These are phyloP conservation scores for Neurospora sp. DNA, from an alignment of 495 filamentous ascomycete species.

Conservation along the genomic window DNA sequence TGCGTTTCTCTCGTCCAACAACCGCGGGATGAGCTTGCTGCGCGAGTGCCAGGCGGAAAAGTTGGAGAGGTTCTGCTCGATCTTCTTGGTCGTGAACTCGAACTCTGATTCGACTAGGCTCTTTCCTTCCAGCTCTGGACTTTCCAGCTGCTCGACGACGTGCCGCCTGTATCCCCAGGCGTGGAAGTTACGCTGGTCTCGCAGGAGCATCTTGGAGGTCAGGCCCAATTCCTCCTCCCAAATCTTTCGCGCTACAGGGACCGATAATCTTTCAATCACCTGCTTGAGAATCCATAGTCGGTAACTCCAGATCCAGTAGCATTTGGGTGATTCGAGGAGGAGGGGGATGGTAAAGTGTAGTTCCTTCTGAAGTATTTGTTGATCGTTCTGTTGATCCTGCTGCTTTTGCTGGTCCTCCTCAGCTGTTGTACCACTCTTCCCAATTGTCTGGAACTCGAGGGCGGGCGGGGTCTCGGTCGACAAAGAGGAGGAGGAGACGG, in stretches of 20 bases:
- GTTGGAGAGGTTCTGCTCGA: constrained; percentile 72
- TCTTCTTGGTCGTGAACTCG: constrained; percentile 82
- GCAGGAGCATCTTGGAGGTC: constrained; percentile 72
- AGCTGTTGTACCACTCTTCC: constrained; percentile 48
- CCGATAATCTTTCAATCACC: constrained; percentile 51
- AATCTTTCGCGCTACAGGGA: constrained; percentile 43
- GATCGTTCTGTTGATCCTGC: constrained; percentile 15
- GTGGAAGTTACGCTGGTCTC: constrained; percentile 90
- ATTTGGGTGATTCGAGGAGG: constrained; percentile 80
- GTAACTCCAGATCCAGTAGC: constrained; percentile 99
- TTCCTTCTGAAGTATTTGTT: constrained; percentile 45
- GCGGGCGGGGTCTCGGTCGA: constrained; percentile 37
- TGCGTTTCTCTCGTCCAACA: constrained; percentile 60
- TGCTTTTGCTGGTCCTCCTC: constrained; percentile 14
- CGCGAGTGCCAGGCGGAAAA: constrained; percentile 96
- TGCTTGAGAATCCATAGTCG: constrained; percentile 77
- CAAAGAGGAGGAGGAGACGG: constrained; percentile 35
- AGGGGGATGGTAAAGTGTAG: constrained; percentile 74
- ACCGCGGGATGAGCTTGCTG: constrained; percentile 64
- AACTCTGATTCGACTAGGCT: constrained; percentile 74
- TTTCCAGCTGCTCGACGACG: constrained; percentile 61
- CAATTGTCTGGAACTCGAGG: constrained; percentile 39
- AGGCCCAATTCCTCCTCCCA: constrained; percentile 80
- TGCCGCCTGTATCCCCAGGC: constrained; percentile 87
- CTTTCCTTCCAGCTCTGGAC: constrained; percentile 33